A percentile compares a stretch with the other conserved stretches of the same genome.
These are phyloP conservation scores for Lactifluus volemus DNA, from an alignment of 768 basidiomycete genomes.

Conservation along the genomic window DNA sequence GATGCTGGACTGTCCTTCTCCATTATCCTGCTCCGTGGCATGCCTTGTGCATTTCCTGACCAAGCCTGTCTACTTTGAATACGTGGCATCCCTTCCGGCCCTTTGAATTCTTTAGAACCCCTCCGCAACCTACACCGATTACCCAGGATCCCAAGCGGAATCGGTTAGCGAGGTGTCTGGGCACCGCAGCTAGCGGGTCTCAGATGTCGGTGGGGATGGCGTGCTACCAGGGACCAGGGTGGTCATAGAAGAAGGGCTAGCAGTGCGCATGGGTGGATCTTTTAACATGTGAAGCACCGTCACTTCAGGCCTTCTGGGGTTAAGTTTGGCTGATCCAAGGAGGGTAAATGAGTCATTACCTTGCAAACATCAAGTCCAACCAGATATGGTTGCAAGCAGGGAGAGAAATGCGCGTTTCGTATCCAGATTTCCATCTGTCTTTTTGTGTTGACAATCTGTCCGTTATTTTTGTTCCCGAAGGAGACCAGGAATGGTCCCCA, in stretches of 20 bases:
- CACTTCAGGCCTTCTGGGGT: neutral
- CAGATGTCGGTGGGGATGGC: too few species aligned
- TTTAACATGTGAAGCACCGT: neutral
- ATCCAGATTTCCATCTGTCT: neutral
- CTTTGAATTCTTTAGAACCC: too few species aligned
- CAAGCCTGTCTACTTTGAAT: neutral
- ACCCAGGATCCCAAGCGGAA: too few species aligned
- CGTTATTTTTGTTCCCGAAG: neutral
- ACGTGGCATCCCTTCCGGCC: neutral
- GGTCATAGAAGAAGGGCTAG: slow-evolving; percentile 21
- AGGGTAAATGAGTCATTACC: neutral
- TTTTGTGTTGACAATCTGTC: neutral
- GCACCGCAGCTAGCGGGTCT: too few species aligned
- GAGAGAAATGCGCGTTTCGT: slow-evolving; percentile 40
- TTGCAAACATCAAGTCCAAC: slow-evolving; percentile 31
- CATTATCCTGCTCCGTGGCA: slow-evolving; percentile 5
- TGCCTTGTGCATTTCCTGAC: slow-evolving; percentile 35
- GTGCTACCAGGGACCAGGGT: too few species aligned
- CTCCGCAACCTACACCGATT: too few species aligned
- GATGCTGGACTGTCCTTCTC: too few species aligned
- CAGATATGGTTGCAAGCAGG: slow-evolving; percentile 43
- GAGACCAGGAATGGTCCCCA: neutral
- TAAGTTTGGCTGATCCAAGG: neutral
- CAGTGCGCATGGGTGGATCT: slow-evolving; percentile 9
- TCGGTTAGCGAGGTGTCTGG: too few species aligned